These are phyloP conservation scores for Austroboletus novae-zelandiae DNA, from an alignment of 1,284 basidiomycete species.

Conservation along the genomic window DNA sequence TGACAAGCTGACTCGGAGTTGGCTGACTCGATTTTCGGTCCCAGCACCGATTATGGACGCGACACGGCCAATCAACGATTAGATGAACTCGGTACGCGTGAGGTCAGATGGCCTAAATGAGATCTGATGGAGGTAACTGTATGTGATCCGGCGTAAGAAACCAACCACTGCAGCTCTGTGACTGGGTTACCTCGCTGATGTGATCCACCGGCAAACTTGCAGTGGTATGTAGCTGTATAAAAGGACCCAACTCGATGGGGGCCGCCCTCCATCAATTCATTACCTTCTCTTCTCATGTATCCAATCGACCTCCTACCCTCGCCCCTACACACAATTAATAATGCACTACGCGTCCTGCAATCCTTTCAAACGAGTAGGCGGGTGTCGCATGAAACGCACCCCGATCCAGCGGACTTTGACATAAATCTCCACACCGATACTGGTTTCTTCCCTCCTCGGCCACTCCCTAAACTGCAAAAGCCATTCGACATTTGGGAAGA, in stretches of 20 bases:
- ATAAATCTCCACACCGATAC: constrained; percentile 76
- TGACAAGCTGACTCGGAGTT: constrained; percentile 10
- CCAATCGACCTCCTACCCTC: constrained; percentile 38
- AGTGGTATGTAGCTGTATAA: constrained; percentile 36
- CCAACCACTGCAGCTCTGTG: constrained; percentile 34
- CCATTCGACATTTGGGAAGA: constrained; percentile 75
- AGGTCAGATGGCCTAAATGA: constrained; percentile 12
- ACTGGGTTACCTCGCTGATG: constrained; percentile 37
- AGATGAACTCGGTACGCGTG: constrained; percentile 21
- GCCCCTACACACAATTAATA: constrained; percentile 36
- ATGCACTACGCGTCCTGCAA: constrained; percentile 26
- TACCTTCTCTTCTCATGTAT: constrained; percentile 20
- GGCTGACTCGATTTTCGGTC: constrained; percentile 11
- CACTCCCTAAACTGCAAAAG: constrained; percentile 56
- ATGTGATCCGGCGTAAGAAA: constrained; percentile 29
- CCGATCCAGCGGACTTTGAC: constrained; percentile 57
- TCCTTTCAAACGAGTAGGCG: constrained; percentile 27
- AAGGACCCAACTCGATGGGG: constrained; percentile 5
- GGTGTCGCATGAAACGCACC: constrained; percentile 19
- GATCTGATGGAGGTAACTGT: constrained; percentile 23
- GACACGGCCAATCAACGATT: constrained; percentile 23
- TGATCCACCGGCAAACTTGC: constrained; percentile 29
- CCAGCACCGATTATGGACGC: constrained; percentile 14
- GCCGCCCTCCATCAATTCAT: constrained; percentile 6
- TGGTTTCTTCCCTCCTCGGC: constrained; percentile 83